Base-by-base conservation (phyloP, 768 basidiomycete species). In the Amyloporia xantha region DNA sequence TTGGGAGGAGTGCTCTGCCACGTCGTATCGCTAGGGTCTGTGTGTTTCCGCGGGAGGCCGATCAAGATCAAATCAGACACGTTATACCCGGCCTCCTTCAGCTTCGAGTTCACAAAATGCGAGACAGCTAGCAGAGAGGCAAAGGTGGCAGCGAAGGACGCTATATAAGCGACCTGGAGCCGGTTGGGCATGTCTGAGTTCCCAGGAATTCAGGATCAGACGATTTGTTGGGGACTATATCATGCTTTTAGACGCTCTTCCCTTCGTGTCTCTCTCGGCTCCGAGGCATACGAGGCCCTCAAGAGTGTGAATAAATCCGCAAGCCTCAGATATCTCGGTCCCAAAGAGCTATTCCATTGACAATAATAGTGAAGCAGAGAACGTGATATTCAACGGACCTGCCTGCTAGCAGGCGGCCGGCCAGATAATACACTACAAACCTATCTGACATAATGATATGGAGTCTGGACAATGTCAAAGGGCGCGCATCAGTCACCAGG, bases 1-100 rank as follows among this genome's bases (percentile, higher is more conserved):
- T 6, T 20, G 19, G 41, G 27, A 11, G 40, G 13, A 3, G 28
- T 23, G 41, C 15, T 10, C 19, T 11, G 13, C 17, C 25, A 11
- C 12, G 45, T 19, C 12, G 33, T 15, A 21, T 21, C 17, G 47
- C 47, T 53, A 5, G 39, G 44, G n/a, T 33, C 41, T 13, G 49
- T n/a, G 45, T 42, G n/a, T 44, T 13, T 42, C 19, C 35, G 51
- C 39, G 37, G 69, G 41, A 82, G 70, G 48, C 83, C 84, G 41
- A 82, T 62, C 61, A 86, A 80, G 56, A 85, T 84, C 62, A 86
- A 62, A 17, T 75, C 64, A 23, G 76, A 69, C 49, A 80, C 38
- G 68, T 79, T 68, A 73, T 78, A 82, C 58, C 82, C 82, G 9
- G 75, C 74, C 7, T 69, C 71, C 5, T 59, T 58, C 55, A 87